Evolutionary conservation across 2,329 filamentous ascomycete species (phyloP).

Genomic region (Fonsecaea monophora): DNA sequence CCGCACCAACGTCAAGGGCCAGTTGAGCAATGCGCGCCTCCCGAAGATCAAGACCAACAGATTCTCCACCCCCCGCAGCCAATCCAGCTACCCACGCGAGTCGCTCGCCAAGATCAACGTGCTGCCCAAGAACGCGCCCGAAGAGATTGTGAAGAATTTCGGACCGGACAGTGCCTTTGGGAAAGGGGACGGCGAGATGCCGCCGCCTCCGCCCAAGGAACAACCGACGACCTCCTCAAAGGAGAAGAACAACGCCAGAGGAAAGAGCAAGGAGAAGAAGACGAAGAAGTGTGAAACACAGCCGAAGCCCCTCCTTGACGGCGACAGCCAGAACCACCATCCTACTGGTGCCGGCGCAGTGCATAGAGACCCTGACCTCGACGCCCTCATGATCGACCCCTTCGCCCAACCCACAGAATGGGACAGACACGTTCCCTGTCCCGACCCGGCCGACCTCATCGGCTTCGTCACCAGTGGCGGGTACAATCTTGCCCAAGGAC

Average conservation of each 20-base stretch:
- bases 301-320: slow-evolving; percentile 14
- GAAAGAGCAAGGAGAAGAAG: slow-evolving; percentile 28
- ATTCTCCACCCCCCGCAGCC: slow-evolving; percentile 25
- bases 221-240: slow-evolving; percentile 11
- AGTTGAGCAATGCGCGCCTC: neutral
- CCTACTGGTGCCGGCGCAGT: too few species aligned
- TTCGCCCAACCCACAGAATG: slow-evolving; percentile 26
- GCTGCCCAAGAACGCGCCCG: slow-evolving; percentile 36
- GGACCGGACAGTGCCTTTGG: slow-evolving; percentile 34
- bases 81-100: slow-evolving; percentile 29
- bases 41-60: slow-evolving; percentile 33
- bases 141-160: slow-evolving; percentile 37
- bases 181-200: slow-evolving; percentile 31
- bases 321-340: too few species aligned
- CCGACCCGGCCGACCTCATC: slow-evolving; percentile 75
- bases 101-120: slow-evolving; percentile 37
- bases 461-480: slow-evolving; percentile 90
- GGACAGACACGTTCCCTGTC: slow-evolving; percentile 61
- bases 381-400: slow-evolving; percentile 9
- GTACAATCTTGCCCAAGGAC: slow-evolving; percentile 78
- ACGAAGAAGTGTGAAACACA: slow-evolving; percentile 21
- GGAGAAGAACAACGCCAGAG: slow-evolving; percentile 13
- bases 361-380: neutral
- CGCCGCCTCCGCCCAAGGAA: slow-evolving; percentile 21
- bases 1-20: slow-evolving; percentile 21